Conservation (phyloP, 2,329 filamentous ascomycete species). For the Curvularia hawaiiensis region DNA sequence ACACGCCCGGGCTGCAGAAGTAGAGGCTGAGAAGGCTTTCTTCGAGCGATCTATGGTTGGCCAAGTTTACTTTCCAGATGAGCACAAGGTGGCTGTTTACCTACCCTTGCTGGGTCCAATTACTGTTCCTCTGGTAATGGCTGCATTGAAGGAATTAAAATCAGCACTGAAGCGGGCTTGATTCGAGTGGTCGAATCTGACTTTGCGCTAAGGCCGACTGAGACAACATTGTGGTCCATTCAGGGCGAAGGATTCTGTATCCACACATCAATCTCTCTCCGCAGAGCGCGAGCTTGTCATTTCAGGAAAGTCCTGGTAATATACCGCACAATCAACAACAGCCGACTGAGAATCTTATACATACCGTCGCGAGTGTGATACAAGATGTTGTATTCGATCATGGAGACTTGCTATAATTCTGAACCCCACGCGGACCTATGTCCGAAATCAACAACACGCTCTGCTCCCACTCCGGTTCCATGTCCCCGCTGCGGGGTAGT, state of each 20-base stretch:
- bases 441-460: neutral
- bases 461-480: neutral
- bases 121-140: conserved; percentile 86
- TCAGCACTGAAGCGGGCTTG: conserved; percentile 27
- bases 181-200: neutral
- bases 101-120: conserved; percentile 88
- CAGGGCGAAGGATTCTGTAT: neutral
- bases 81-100: conserved; percentile 97
- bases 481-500: conserved; percentile 10
- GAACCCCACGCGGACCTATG: neutral
- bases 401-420: neutral
- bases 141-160: conserved; percentile 72
- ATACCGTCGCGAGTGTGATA: neutral
- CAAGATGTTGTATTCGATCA: neutral
- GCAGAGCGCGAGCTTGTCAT: neutral
- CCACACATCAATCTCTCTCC: neutral
- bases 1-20: conserved; percentile 83
- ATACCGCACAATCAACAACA: neutral
- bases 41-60: conserved; percentile 99
- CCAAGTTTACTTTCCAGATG: conserved; percentile 97
- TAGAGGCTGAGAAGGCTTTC: conserved; percentile 89
- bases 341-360: neutral
- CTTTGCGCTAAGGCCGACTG: neutral
- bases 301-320: neutral
- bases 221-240: neutral